A percentile compares a stretch with the other conserved stretches of the same genome.
phyloP scores from a whole-genome alignment of 768 basidiomycete species.

The Termitomyces sp. region DNA sequence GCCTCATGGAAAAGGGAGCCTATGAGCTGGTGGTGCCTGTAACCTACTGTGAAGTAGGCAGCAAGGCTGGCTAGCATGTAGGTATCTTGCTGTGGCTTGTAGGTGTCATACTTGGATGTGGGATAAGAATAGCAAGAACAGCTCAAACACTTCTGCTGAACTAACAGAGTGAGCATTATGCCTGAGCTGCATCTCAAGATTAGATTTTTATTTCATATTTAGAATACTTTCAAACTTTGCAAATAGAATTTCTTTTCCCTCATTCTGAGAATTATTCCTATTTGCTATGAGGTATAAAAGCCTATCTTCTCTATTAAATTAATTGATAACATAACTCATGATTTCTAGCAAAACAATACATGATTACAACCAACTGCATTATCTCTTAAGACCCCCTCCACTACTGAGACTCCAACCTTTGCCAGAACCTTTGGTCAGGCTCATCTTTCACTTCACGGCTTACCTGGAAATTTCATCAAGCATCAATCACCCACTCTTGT shows the following conservation, averaged over 20 bases:
- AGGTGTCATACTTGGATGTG: too few species aligned
- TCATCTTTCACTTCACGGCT: not conserved
- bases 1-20: too few species aligned
- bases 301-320: not conserved
- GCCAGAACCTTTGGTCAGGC: not conserved
- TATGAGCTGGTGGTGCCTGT: too few species aligned
- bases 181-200: not conserved
- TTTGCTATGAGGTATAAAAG: conserved; percentile 8
- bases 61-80: too few species aligned
- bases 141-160: not conserved
- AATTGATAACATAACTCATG: not conserved
- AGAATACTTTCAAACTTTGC: not conserved
- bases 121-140: too few species aligned
- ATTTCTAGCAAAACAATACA: not conserved
- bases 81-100: too few species aligned
- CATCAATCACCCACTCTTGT: not conserved
- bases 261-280: conserved; percentile 15
- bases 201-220: not conserved
- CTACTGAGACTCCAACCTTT: not conserved
- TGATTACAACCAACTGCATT: not conserved
- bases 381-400: not conserved
- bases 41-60: too few species aligned
- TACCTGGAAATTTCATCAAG: not conserved
- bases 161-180: not conserved
- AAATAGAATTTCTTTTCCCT: conserved; percentile 9